These are phyloP conservation scores for Rhizopogon salebrosus DNA, from an alignment of 768 basidiomycete species.

Conservation along the genomic window DNA sequence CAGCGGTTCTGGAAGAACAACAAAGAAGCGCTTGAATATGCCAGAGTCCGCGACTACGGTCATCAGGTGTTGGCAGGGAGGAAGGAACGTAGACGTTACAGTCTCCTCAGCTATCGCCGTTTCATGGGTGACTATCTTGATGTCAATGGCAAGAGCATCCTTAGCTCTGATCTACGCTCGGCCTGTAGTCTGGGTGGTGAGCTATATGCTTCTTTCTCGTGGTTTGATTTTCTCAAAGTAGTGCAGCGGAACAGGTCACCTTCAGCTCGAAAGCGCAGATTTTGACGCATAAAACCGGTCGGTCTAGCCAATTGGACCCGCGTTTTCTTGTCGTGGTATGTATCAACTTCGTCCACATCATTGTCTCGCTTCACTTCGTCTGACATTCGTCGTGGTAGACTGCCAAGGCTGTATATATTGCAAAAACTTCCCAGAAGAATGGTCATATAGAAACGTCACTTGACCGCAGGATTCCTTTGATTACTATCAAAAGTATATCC, in stretches of 20 bases:
- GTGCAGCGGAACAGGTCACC: slow-evolving; percentile 66
- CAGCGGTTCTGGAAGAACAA: slow-evolving; percentile 99
- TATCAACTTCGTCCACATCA: slow-evolving; percentile 7
- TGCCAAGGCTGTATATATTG: slow-evolving; percentile 78
- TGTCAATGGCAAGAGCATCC: slow-evolving; percentile 71
- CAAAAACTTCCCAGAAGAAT: slow-evolving; percentile 55
- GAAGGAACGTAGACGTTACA: slow-evolving; percentile 92
- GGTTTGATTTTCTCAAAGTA: background rate
- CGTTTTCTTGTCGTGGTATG: slow-evolving; percentile 86
- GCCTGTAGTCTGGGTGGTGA: slow-evolving; percentile 73
- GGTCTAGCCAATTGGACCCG: slow-evolving; percentile 90
- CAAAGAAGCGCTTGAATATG: slow-evolving; percentile 87
- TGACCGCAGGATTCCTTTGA: slow-evolving; percentile 86
- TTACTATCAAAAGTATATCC: slow-evolving; percentile 81
- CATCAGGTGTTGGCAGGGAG: slow-evolving; percentile 87
- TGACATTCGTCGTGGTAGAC: slow-evolving; percentile 12
- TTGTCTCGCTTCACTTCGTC: background rate
- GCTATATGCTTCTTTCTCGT: slow-evolving; percentile 17
- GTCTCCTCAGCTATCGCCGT: slow-evolving; percentile 87
- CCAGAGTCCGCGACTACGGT: slow-evolving; percentile 89
- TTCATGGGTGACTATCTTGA: slow-evolving; percentile 97
- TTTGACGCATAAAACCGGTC: slow-evolving; percentile 76
- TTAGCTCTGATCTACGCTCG: slow-evolving; percentile 70
- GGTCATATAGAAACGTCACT: slow-evolving; percentile 53
- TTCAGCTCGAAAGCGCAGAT: slow-evolving; percentile 83